Conservation (phyloP, 305 asterid species). For the Fraxinus dipetala region DNA sequence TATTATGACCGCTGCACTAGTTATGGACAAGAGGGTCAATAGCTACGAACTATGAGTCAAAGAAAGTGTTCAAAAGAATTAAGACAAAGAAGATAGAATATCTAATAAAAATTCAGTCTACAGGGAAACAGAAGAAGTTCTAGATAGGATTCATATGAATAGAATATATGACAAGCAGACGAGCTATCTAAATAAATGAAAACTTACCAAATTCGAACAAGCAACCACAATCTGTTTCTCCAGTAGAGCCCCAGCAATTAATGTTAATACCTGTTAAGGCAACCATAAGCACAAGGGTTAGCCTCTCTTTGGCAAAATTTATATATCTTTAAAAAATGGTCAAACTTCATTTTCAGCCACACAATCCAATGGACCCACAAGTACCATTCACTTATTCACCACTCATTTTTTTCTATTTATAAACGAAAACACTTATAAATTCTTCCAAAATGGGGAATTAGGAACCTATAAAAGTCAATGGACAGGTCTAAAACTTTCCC, state of each 20-base stretch:
- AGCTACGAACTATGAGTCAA: background rate
- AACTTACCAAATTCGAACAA: conserved; percentile 87
- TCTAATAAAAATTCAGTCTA: conserved; percentile 15
- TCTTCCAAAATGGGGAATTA: background rate
- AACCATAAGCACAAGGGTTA: conserved; percentile 16
- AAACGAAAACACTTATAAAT: background rate
- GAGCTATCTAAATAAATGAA: background rate
- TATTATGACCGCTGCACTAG: background rate
- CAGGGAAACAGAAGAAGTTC: conserved; percentile 8
- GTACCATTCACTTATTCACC: background rate
- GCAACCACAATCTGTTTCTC: conserved; percentile 84
- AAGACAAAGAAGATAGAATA: background rate
- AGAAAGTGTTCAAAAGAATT: conserved; percentile 1
- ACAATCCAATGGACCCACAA: background rate
- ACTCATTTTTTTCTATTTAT: background rate
- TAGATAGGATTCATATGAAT: conserved; percentile 5
- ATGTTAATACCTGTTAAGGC: conserved; percentile 67
- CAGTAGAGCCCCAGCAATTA: conserved; percentile 85
- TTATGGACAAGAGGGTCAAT: conserved; percentile 8
- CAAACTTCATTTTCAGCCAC: background rate
- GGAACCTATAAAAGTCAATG: conserved; percentile 2
- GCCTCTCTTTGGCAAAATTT: background rate
- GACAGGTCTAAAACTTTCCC: conserved; percentile 11
- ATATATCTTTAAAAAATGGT: background rate
- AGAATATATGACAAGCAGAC: background rate